Evolutionary conservation across 1,284 basidiomycete genomes (phyloP), one percentile per base, ranked within the genome.

Genomic region (Mycena sp.): DNA sequence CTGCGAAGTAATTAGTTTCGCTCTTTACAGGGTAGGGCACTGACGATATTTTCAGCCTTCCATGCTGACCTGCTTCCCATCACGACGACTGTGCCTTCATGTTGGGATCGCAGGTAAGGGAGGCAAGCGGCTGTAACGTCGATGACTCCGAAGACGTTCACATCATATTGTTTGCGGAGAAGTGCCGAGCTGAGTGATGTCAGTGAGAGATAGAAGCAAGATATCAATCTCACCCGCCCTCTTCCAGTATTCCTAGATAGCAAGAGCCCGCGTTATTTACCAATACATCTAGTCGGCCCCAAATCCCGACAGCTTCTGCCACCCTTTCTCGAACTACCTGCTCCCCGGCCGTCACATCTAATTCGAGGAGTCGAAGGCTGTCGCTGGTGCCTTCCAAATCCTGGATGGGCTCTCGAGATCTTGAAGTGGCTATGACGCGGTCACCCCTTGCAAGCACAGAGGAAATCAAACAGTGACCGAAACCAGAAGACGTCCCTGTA

Each of bases 261-360:
- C 52, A 62, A 6, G 54, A 53, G 7, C 85, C 87, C 17, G 87
- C 87, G 73, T 88, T 88, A 70, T 85, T 86, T 57, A 88, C 83
- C 23, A 88, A 75, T 16, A 87, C 84, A 71, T 89, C 86, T 55
- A 89, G 80, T 32, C 83, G 77, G 1, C 84, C 82, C 76, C 83
- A 89, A n/a, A 78, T 64, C 0, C 66, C 51, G 4, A 84, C 73
- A 1, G 84, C 83, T 16, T 77, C 72, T 45, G 83, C 79, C 32
- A 87, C 67, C 35, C 67, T 78, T 9, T 7, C 32, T 14, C 14
- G 7, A 46, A 83, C 70, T 7, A 45, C 12, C 21, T 57, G 51
- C 25, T 54, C 38, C 3, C 65, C 65, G 21, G 57, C 43, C 14
- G 65, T 67, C 17, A 67, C 65, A 58, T 67, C 65, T 6, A 67